A percentile compares a stretch with the other conserved stretches of the same genome.
Conservation (phyloP, 2,329 filamentous ascomycete genomes). For the Cordyceps farinosa region DNA sequence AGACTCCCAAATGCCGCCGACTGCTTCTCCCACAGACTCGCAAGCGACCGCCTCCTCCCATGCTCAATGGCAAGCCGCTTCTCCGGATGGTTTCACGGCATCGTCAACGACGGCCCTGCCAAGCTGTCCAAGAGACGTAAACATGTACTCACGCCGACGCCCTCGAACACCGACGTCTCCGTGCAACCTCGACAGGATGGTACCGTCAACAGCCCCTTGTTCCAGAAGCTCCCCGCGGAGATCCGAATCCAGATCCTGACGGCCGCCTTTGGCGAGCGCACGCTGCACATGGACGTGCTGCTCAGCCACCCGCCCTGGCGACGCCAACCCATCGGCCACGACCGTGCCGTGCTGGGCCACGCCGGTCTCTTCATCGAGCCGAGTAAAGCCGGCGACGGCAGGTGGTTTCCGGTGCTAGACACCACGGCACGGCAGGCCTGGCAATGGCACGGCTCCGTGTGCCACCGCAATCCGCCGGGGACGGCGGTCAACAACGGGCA, state of each 20-base stretch:
- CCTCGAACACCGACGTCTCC: background rate
- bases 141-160: background rate
- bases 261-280: slow-evolving; percentile 24
- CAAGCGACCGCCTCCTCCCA: background rate
- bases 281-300: slow-evolving; percentile 26
- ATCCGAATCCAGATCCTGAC: slow-evolving; percentile 31
- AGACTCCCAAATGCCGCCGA: background rate
- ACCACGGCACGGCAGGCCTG: slow-evolving; percentile 21
- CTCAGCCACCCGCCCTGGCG: slow-evolving; percentile 19
- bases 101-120: slow-evolving; percentile 7
- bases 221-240: slow-evolving; percentile 32
- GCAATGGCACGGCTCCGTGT: slow-evolving; percentile 28
- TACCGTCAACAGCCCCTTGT: slow-evolving; percentile 25
- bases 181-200: background rate
- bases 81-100: slow-evolving; percentile 14
- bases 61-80: slow-evolving; percentile 10
- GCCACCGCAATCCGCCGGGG: slow-evolving; percentile 23
- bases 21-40: background rate
- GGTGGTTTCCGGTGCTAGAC: background rate
- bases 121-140: slow-evolving; percentile 3
- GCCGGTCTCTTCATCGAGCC: slow-evolving; percentile 10
- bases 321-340: background rate
- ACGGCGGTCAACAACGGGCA: background rate
- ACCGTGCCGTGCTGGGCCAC: background rate
- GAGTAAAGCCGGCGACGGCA: slow-evolving; percentile 13